phyloP scores from a whole-genome alignment of 306 rosid genomes.

The Mimosa pudica region DNA sequence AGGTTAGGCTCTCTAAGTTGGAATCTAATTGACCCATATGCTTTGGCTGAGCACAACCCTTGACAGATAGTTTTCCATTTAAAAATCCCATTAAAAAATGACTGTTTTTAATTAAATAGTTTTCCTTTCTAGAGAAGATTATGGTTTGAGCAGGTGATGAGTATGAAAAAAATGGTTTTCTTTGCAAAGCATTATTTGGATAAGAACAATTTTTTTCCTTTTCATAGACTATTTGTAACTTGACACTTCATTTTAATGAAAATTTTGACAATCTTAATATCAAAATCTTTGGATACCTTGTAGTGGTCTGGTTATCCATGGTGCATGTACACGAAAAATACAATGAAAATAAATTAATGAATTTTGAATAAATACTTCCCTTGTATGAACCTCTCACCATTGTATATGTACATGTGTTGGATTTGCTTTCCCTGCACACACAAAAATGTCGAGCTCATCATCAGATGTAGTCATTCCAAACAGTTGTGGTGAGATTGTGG shows the following conservation, averaged over 20 bases:
- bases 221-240: neutral
- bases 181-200: neutral
- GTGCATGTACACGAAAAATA: neutral
- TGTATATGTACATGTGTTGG: neutral
- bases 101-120: neutral
- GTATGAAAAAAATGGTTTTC: neutral
- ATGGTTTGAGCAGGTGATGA: neutral
- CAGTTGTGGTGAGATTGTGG: neutral
- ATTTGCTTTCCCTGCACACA: neutral
- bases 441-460: neutral
- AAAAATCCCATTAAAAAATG: neutral
- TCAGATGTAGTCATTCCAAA: neutral
- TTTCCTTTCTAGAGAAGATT: neutral
- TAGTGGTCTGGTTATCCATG: neutral
- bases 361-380: neutral
- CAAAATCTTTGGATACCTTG: neutral
- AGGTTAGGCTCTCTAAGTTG: neutral
- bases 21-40: neutral
- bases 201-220: conserved; percentile 1
- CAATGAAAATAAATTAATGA: neutral
- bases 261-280: neutral
- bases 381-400: neutral
- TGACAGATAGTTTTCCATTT: neutral
- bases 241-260: neutral
- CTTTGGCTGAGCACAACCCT: neutral